Evolutionary conservation across 805 yeast species (phyloP).

Genomic region (Ogataea haglerorum): DNA sequence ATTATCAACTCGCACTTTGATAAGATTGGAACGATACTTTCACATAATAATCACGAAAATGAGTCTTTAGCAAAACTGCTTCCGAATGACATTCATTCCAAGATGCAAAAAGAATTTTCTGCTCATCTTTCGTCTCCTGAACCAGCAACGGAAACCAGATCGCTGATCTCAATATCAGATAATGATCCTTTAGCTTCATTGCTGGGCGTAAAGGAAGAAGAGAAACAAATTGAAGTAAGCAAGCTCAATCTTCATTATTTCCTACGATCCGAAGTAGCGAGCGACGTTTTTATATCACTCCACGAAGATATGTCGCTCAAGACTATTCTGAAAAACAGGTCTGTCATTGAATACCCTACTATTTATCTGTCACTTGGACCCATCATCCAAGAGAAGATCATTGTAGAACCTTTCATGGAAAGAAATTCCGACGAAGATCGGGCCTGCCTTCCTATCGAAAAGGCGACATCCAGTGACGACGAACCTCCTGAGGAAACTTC

Average conservation of each 20-base stretch:
- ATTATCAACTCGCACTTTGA: constrained; percentile 31
- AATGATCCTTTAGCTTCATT: too few species aligned
- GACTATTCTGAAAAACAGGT: constrained; percentile 48
- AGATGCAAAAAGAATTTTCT: too few species aligned
- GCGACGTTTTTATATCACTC: constrained; percentile 37
- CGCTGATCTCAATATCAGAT: too few species aligned
- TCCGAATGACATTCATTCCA: too few species aligned
- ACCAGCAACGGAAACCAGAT: too few species aligned
- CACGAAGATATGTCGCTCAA: constrained; percentile 38
- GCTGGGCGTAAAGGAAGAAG: too few species aligned
- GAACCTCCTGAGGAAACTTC: constrained; percentile 28
- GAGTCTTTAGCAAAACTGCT: constrained; percentile 17
- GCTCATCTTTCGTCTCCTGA: too few species aligned
- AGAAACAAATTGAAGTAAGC: too few species aligned
- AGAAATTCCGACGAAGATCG: too few species aligned
- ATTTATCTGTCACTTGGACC: constrained; percentile 40
- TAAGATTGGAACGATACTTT: constrained; percentile 22
- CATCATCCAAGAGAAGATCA: constrained; percentile 25
- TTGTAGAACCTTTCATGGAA: background rate
- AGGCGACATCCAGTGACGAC: constrained; percentile 9
- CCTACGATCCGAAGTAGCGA: constrained; percentile 6
- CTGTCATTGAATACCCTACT: constrained; percentile 78
- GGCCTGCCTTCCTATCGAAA: background rate
- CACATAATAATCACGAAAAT: constrained; percentile 41
- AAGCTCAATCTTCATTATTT: background rate